These are phyloP conservation scores for Suillus ampliporus DNA, from an alignment of 768 basidiomycete species.

Conservation along the genomic window DNA sequence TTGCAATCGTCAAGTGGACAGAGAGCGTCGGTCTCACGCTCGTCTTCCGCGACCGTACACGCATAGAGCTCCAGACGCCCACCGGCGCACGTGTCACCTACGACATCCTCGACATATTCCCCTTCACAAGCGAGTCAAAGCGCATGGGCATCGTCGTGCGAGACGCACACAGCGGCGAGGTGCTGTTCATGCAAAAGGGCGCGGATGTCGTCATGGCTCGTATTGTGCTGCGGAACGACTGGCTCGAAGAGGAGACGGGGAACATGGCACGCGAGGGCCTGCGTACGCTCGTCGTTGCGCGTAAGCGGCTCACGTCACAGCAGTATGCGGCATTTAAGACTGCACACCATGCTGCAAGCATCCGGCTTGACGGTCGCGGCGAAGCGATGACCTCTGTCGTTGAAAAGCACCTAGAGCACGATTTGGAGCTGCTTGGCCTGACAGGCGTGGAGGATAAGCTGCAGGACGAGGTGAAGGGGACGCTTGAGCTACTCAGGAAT, in stretches of 20 bases:
- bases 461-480: conserved; percentile 95
- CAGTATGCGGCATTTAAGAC: conserved; percentile 77
- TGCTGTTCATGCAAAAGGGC: conserved; percentile 93
- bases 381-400: conserved; percentile 83
- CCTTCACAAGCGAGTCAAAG: conserved; percentile 98
- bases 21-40: conserved; percentile 93
- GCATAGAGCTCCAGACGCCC: conserved; percentile 84
- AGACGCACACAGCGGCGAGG: conserved; percentile 74
- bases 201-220: conserved; percentile 98
- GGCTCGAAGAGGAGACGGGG: conserved; percentile 97
- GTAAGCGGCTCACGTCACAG: conserved; percentile 74
- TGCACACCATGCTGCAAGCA: conserved; percentile 76
- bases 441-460: conserved; percentile 99
- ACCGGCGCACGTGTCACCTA: conserved; percentile 67
- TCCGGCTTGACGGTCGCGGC: conserved; percentile 78
- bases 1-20: conserved; percentile 98
- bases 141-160: conserved; percentile 98
- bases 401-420: conserved; percentile 78
- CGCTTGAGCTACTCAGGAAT: conserved; percentile 90
- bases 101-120: conserved; percentile 94
- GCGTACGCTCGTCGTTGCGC: conserved; percentile 90
- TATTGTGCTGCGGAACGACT: conserved; percentile 96
- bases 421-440: conserved; percentile 89
- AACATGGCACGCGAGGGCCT: conserved; percentile 99
- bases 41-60: conserved; percentile 85